A percentile compares a stretch with the other conserved stretches of the same genome.
phyloP scores from a whole-genome alignment of 2,329 filamentous ascomycete species.

The Botryotinia narcissicola region DNA sequence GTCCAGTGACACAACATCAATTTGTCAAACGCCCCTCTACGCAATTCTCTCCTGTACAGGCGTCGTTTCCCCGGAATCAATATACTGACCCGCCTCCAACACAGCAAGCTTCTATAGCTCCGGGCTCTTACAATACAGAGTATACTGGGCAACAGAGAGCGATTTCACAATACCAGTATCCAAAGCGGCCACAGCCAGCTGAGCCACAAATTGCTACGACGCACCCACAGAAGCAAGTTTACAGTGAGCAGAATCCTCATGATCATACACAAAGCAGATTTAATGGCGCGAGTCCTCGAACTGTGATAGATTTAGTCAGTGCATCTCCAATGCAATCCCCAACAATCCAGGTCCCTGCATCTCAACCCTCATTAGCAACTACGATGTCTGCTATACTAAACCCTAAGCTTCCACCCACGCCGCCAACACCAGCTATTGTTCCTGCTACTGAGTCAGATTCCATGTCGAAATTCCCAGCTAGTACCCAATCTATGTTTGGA shows the following conservation, averaged over 20 bases:
- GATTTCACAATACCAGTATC: background rate
- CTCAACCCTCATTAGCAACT: background rate
- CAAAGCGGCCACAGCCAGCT: background rate
- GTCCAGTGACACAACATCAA: background rate
- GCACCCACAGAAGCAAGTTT: background rate
- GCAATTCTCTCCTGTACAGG: background rate
- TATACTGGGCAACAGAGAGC: background rate
- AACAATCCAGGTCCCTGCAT: background rate
- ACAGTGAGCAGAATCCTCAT: background rate
- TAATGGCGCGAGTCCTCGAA: background rate
- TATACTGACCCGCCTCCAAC: background rate
- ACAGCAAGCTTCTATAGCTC: background rate
- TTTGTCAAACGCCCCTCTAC: background rate
- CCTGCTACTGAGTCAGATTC: background rate
- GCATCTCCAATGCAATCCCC: background rate
- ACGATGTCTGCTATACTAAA: slow-evolving; percentile 8
- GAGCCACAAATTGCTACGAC: background rate
- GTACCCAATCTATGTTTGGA: background rate
- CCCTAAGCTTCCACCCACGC: background rate
- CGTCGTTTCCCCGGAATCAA: background rate
- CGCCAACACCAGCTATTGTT: background rate
- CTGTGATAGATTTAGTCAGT: background rate
- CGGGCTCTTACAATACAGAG: background rate
- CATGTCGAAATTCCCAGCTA: background rate
- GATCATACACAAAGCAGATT: slow-evolving; percentile 2